These are phyloP conservation scores for Tuber microsphaerosporum DNA, from an alignment of 495 filamentous ascomycete species.

Conservation along the genomic window DNA sequence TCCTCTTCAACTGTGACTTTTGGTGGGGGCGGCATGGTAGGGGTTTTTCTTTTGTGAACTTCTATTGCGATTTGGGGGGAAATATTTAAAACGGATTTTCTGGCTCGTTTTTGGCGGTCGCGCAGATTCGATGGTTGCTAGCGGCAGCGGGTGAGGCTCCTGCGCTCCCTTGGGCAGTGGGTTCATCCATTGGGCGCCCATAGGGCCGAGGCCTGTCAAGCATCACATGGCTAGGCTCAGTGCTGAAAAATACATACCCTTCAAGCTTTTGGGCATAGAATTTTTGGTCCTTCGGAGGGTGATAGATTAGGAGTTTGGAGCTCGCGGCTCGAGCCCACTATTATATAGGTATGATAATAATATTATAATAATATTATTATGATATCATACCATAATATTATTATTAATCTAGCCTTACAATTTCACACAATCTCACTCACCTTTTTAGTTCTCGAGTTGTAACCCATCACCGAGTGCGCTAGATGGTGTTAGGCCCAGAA, in stretches of 20 bases:
- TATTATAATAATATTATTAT: not conserved
- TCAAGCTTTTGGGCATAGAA: not conserved
- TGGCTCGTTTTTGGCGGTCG: not conserved
- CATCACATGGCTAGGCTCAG: not conserved
- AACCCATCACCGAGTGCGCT: not conserved
- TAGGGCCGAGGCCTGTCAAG: not conserved
- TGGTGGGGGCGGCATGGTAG: conserved; percentile 5
- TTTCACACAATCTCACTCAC: not conserved
- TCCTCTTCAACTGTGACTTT: conserved; percentile 50
- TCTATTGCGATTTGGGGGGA: not conserved
- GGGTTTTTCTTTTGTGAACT: conserved; percentile 1
- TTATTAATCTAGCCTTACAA: not conserved
- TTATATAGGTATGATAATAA: not conserved
- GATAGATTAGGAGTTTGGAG: not conserved
- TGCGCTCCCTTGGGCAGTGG: no score
- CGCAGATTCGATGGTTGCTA: not conserved
- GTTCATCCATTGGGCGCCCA: not conserved
- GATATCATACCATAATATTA: not conserved
- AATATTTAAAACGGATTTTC: not conserved
- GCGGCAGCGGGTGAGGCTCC: not conserved
- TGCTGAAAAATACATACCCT: not conserved
- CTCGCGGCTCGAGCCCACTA: not conserved
- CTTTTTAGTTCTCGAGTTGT: not conserved
- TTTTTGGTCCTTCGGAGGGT: not conserved
- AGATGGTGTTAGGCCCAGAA: no score